Evolutionary conservation across 2,329 filamentous ascomycete genomes (phyloP), one percentile per base, ranked within the genome.

Genomic region (Dothideomycetes sp.): DNA sequence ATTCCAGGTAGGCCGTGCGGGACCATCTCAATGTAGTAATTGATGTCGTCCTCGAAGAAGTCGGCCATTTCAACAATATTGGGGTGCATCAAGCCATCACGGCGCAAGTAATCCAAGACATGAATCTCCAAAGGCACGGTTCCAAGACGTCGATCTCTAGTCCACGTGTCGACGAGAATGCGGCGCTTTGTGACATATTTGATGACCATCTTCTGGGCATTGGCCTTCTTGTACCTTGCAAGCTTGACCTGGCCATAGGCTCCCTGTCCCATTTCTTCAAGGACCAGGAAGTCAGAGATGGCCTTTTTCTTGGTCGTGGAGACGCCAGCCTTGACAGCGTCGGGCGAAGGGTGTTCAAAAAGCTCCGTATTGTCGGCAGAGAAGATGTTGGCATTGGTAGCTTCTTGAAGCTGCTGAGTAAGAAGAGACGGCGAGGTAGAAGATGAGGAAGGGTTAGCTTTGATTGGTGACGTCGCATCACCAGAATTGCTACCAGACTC

Each of bases 21-120:
- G 11, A 84, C 73, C 86, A 96, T 98, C 60, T 96, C 91, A 51
- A 98, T 98, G 61, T 98, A 98, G 64, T 98, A 98, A 56, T 98
- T 96, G 52, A 79, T 70, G 47, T 85, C 79, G 49, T 93, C 85
- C 58, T 81, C 77, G 52, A 81, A 81, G 57, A 80, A 81, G 37
- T 78, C 76, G 37, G 73, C 69, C 77, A 81, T 81, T 52, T 79
- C 76, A 32, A 81, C 75, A 45, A 81, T 80, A 46, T 80, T 80
- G 2, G 73, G 68, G 52, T 81, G 77, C 43, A 69, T 70, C 45
- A 77, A 64, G 17, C 72, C 76, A 44, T 79, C 87, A 19, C 81
- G 75, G 18, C 87, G 79, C 9, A 98, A 75, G 55, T 89, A 98
- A 60, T 98, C 87, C 12, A 98, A 69, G 27, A 98, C 91, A 53